These are phyloP conservation scores for Cystofilobasidium bisporidii DNA, from an alignment of 768 basidiomycete species.

Conservation along the genomic window DNA sequence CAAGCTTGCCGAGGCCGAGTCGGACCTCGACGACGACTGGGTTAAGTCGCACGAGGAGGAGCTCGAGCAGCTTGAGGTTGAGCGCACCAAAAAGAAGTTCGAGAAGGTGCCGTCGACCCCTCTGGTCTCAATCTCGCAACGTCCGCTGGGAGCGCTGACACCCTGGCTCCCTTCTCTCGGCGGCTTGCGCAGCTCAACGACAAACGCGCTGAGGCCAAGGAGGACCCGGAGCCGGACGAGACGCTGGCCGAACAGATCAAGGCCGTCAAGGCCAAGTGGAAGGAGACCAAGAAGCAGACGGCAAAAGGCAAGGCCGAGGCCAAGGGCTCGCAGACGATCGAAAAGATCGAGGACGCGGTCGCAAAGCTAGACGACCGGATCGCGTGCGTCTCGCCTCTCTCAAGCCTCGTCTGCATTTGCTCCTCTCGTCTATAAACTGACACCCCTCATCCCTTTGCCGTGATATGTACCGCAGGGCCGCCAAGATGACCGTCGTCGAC, in stretches of 20 bases:
- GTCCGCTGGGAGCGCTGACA: too few species aligned
- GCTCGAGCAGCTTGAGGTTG: constrained; percentile 68
- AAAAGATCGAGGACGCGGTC: constrained; percentile 71
- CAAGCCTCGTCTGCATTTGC: too few species aligned
- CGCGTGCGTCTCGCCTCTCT: constrained; percentile 40
- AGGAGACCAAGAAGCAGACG: constrained; percentile 17
- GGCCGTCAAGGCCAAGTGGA: constrained; percentile 15
- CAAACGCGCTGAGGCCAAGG: constrained; percentile 16
- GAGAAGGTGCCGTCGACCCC: too few species aligned
- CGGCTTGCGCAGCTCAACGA: constrained; percentile 26
- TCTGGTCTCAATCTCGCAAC: too few species aligned
- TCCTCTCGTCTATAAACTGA: too few species aligned
- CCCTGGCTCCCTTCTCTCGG: too few species aligned
- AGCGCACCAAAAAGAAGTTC: constrained; percentile 87
- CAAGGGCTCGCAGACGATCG: constrained; percentile 48
- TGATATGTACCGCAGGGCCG: constrained; percentile 41
- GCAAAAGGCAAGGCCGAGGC: constrained; percentile 51
- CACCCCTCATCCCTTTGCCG: not conserved
- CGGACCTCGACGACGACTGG: constrained; percentile 90
- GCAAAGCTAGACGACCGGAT: constrained; percentile 78
- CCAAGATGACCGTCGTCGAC: constrained; percentile 81
- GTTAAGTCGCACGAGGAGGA: constrained; percentile 68
- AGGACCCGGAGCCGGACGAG: not conserved
- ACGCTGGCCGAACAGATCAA: constrained; percentile 44
- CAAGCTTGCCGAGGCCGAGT: constrained; percentile 66